Evolutionary conservation across 805 yeast species (phyloP), one percentile per base, ranked within the genome.

Genomic region (Wickerhamomyces pijperi): DNA sequence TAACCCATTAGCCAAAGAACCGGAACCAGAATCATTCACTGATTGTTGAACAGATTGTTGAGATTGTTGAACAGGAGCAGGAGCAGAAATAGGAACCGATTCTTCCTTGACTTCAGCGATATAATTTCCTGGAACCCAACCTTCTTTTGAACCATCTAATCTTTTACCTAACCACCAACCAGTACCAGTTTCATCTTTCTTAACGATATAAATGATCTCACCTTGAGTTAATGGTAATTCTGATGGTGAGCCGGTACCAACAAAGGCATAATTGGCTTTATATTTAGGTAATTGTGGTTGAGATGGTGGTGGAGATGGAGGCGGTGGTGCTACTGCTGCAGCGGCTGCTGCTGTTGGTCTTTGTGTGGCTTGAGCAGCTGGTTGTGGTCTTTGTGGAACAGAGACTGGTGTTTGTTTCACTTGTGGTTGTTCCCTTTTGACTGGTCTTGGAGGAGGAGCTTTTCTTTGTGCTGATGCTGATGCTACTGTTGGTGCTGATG

Each of bases 81-180:
- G 31, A 1, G 50, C 46, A 0, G 65, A 59, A 35, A 78, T 73
- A 14, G n/a, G n/a, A n/a, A n/a, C n/a, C n/a, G n/a, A n/a, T 12
- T 68, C 56, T 2, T 53, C 40, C 3, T 60, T 72, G 46, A 73
- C 72, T 43, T 74, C 76, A 17, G 67, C 76, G 53, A 90, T 76
- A 56, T 88, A 92, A n/a, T 88, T 83, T 18, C 92, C 81, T 13
- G 99, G 99, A 12, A 92, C 90, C 98, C 98, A 92, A 5, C 99
- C 99, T 57, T 87, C 92, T 41, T 66, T 72, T 1, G 79, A 54
- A 32, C 83, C 92, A 52, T 82, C 88, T 44, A 80, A 57, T 28
- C 76, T 68, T 56, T 82, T 82, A 9, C 87, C 97, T 42, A 92
- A 68, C 50, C 95, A 90, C 99, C 99, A 92, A 15, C 96, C 95